Evolutionary conservation across 1,139 yeast species (phyloP).

Genomic region (Saccharomyces hybrid): DNA sequence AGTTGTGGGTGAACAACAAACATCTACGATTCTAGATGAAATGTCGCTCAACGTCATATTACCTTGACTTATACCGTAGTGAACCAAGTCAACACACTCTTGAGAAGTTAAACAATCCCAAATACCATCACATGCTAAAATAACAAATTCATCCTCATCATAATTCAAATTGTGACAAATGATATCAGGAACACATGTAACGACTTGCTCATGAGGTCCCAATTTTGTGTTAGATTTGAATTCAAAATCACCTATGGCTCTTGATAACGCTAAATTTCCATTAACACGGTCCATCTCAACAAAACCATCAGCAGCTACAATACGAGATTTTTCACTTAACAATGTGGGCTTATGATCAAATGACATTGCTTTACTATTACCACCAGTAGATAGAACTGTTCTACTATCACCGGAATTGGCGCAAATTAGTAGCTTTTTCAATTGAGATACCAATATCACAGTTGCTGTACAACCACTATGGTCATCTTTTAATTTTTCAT

Average conservation of each 20-base stretch:
- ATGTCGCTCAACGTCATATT: constrained; percentile 56
- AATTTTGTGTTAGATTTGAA: constrained; percentile 72
- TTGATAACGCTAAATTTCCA: constrained; percentile 88
- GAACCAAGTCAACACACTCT: constrained; percentile 86
- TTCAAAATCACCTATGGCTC: constrained; percentile 97
- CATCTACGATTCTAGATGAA: constrained; percentile 85
- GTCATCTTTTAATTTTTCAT: constrained; percentile 54
- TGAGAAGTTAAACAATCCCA: constrained; percentile 97
- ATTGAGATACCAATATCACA: constrained; percentile 52
- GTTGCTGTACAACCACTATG: constrained; percentile 98
- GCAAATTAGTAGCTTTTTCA: constrained; percentile 39
- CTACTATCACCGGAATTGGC: constrained; percentile 97
- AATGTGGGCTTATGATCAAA: constrained; percentile 95
- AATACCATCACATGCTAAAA: constrained; percentile 96
- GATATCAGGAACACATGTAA: constrained; percentile 89
- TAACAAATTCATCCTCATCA: constrained; percentile 73
- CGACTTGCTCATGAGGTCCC: constrained; percentile 94
- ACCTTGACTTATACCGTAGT: constrained; percentile 76
- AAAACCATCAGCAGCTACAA: constrained; percentile 92
- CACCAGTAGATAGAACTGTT: constrained; percentile 78
- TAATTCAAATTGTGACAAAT: constrained; percentile 62
- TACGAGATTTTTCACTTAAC: constrained; percentile 89
- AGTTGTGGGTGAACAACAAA: constrained; percentile 89
- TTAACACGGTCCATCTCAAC: constrained; percentile 96
- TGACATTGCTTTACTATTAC: constrained; percentile 81